Evolutionary conservation across 202 grass and related monocot genomes (phyloP).

Genomic region (Digitaria exilis): DNA sequence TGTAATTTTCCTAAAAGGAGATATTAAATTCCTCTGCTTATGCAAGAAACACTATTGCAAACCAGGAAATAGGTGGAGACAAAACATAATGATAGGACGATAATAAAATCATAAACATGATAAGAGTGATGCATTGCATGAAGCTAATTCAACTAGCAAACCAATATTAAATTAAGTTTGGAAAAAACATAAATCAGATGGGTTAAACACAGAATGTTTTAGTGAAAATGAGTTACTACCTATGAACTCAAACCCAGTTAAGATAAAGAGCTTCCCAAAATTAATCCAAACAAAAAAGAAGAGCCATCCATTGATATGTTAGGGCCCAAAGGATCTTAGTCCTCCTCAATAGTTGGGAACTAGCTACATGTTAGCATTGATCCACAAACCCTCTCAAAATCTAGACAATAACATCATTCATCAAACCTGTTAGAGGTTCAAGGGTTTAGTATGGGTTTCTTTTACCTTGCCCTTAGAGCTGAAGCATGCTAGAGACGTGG

Average conservation of each 20-base stretch:
- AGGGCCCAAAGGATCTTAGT: not conserved
- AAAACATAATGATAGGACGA: conserved; percentile 16
- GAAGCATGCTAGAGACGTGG: not conserved
- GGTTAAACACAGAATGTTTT: not conserved
- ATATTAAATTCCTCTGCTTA: not conserved
- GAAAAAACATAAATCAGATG: conserved; percentile 4
- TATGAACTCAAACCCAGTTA: not conserved
- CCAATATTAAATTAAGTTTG: conserved; percentile 16
- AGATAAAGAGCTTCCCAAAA: not conserved
- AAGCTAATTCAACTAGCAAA: conserved; percentile 1
- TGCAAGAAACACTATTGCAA: not conserved
- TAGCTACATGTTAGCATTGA: not conserved
- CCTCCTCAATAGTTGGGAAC: not conserved
- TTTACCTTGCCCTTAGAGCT: not conserved
- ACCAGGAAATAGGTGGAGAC: not conserved
- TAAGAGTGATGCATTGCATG: not conserved
- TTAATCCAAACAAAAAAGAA: not conserved
- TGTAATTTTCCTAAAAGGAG: not conserved
- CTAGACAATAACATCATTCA: not conserved
- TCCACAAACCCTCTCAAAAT: not conserved
- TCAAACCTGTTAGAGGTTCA: too few species aligned
- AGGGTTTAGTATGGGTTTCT: not conserved
- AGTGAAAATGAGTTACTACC: not conserved
- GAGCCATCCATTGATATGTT: not conserved
- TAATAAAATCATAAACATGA: not conserved